A percentile compares a stretch with the other conserved stretches of the same genome.
These are phyloP conservation scores for Rubia yunnanensis DNA, from an alignment of 257 asterid genomes.

Conservation along the genomic window DNA sequence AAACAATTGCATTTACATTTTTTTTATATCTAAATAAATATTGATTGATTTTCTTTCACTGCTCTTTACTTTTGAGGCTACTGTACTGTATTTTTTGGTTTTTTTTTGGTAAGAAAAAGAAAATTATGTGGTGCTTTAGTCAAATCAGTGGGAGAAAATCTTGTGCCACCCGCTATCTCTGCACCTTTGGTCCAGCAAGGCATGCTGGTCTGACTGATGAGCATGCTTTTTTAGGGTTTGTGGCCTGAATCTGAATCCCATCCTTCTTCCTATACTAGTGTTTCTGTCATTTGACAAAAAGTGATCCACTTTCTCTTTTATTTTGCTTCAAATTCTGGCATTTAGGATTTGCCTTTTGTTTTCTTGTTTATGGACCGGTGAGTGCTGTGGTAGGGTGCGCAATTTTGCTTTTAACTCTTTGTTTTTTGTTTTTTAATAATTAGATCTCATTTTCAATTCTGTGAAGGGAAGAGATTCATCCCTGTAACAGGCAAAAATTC, in stretches of 20 bases:
- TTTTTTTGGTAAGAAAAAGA: no score
- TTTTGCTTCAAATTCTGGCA: neutral
- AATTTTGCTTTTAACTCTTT: neutral
- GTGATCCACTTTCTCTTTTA: neutral
- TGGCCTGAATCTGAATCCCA: conserved; percentile 10
- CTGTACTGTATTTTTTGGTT: neutral
- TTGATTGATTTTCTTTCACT: conserved; percentile 8
- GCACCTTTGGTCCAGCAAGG: conserved; percentile 15
- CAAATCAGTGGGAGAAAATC: conserved; percentile 50
- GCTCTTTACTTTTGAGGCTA: neutral
- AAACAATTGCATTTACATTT: neutral
- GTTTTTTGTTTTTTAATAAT: no score
- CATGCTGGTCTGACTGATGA: conserved; percentile 8
- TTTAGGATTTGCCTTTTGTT: neutral
- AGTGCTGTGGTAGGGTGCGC: neutral
- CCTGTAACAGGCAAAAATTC: no score
- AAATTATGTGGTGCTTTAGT: conserved; percentile 28
- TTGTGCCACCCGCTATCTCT: conserved; percentile 13
- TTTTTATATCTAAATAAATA: neutral
- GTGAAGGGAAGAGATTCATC: no score
- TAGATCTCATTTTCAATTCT: no score
- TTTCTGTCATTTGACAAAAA: conserved; percentile 11
- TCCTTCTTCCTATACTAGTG: neutral
- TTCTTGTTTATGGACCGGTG: neutral
- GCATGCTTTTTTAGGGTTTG: conserved; percentile 15